Base-by-base conservation (phyloP, 2,329 filamentous ascomycete species). In the Paecilomyces variotii region DNA sequence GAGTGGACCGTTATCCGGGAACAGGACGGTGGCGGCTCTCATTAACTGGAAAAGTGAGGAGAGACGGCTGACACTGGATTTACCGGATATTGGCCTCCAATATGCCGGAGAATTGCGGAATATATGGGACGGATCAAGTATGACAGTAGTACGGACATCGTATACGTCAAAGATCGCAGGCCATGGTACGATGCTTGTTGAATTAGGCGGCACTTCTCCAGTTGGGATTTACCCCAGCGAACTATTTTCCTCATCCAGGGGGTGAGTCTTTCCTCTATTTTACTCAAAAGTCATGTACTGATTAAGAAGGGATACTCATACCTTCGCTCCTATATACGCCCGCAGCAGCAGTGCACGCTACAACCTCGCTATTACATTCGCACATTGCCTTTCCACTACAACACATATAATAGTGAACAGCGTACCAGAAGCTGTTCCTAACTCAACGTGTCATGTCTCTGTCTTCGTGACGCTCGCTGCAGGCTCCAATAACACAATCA, bases 11-110 rank as follows among this genome's bases (percentile, higher is more conserved):
- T 70, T 83, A 1, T 79, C 79, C 0, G 75, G 70, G 0, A 71
- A 67, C 0, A 70, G 78, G 2, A 73, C 68, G 3, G 79, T 82
- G 0, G 69, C 79, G 0, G 80, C 76, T 0, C 59, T 82, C 11
- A 74, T 80, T 5, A 83, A 83, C 64, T 83, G 80, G 81, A 71
- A 67, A 39, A 78, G 79, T 39, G 71, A 75, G 54, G 70, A 74
- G 0, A 74, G 79, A 58, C 69, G 72, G 0, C 70, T 81, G 11
- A 68, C 73, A 0, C 61, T 83, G 3, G 72, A 80, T 59, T 62
- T 82, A 3, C 66, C 75, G 0, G 72, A 74, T 57, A 61, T 72
- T 12, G 78, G 79, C 0, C 64, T 82, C 12, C 67, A 70, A 4
- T 69, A 66, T 49, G 80, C 79, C 0, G 64, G 65, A 0, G 60